Base-by-base conservation (phyloP, 257 asterid genomes). In the Prunella vulgaris region DNA sequence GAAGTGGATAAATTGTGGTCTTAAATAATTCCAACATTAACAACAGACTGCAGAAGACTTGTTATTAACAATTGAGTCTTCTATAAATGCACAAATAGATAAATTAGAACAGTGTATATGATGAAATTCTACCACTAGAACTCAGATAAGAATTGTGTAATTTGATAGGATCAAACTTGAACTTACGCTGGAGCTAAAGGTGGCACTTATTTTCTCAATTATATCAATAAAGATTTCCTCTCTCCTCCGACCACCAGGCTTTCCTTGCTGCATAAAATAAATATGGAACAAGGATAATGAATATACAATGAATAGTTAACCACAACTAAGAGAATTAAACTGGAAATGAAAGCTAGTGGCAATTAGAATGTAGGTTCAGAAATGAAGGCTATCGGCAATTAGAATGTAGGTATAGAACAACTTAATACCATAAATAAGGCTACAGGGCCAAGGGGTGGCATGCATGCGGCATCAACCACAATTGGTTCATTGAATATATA, bases 131-230 rank as follows among this genome's bases (percentile, higher is more conserved):
- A 60, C 22, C 30, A 44, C 30, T 27, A 52, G 46, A 58, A 62
- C 64, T 59, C 59, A 66, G 56, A 57, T 44, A 65, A 60, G 62
- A 35, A 35, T 12, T 20, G 64, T 1, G 64, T 10, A 66, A 76
- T 48, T 49, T 62, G 25, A 61, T 6, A 63, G 21, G 74, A 72
- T 21, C 12, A 73, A 71, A 73, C 46, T 54, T 64, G 66, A 61
- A 89, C 99, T 91, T 80, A 94, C 99, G 71, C 99, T 94, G 60
- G 99, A 91, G 88, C 99, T 94, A 74, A 94, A 94, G 52, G 99
- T 91, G 63, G 91, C 87, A 65, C 97, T 94, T 77, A 94, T 91
- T 82, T 94, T 94, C 87, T 94, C 99, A 79, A 94, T 94, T 67
- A 94, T 84, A 82, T 94, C 99, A 79, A 91, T 98, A 72, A 91